These are phyloP conservation scores for Angophora floribunda DNA, from an alignment of 345 rosid genomes.

Conservation along the genomic window DNA sequence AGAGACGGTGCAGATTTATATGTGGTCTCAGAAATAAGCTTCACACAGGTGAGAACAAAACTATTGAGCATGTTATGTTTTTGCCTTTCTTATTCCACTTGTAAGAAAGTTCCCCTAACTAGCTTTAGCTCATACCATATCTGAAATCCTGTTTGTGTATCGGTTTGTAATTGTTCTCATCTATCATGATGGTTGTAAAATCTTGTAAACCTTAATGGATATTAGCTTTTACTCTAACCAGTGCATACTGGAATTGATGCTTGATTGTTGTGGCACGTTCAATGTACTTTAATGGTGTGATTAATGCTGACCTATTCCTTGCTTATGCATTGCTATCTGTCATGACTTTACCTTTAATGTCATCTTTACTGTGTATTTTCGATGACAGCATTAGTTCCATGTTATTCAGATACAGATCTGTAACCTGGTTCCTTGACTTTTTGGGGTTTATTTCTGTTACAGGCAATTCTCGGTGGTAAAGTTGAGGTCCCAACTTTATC, in stretches of 20 bases:
- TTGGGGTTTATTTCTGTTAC: conserved; percentile 12
- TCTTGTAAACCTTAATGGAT: neutral
- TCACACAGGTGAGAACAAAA: conserved; percentile 64
- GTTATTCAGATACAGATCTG: neutral
- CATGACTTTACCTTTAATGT: neutral
- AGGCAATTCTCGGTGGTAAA: conserved; percentile 90
- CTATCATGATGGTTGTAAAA: neutral
- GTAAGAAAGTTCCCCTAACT: neutral
- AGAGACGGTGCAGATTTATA: conserved; percentile 90
- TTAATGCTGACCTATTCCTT: neutral
- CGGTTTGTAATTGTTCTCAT: neutral
- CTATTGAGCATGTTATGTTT: neutral
- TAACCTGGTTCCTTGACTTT: neutral
- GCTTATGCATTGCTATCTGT: neutral
- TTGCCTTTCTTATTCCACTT: neutral
- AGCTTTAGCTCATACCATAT: neutral
- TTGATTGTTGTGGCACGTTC: neutral
- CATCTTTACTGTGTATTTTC: neutral
- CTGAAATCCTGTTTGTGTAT: neutral
- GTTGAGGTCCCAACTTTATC: conserved; percentile 79
- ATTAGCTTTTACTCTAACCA: neutral
- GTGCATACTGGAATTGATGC: neutral
- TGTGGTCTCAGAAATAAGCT: conserved; percentile 75
- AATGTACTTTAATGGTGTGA: neutral
- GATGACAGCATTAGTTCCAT: neutral